Evolutionary conservation across 2,329 filamentous ascomycete species (phyloP), one percentile per base, ranked within the genome.

Genomic region (Endoconidiophora laricicola): DNA sequence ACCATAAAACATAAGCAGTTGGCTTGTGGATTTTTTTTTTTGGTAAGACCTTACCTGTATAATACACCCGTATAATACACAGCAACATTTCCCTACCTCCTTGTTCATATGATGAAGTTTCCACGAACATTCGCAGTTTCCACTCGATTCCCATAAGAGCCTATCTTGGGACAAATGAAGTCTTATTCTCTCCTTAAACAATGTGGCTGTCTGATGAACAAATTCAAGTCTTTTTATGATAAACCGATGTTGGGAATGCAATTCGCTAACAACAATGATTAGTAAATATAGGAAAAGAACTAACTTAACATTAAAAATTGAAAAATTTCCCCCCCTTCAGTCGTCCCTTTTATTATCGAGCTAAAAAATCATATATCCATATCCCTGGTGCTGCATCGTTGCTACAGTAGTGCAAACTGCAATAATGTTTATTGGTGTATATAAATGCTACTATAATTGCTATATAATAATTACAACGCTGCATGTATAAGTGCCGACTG

Each of bases 121-220:
- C 71, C 79, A 75, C 65, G 72, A 69, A 76, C 71, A 84, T 86
- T 87, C 81, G 82, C 82, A 86, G 82, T 86, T 86, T 86, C 78
- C 81, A 84, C 82, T 83, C 71, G 79, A 83, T 78, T 73, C 74
- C 72, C 72, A 67, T 64, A 64, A 18, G 77, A 81, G 79, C 78
- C 78, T 77, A 72, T 69, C 68, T 66, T 67, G 73, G 72, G 74
- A 73, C 69, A 79, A 61, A 80, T 83, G 80, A 83, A 73, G 72
- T 79, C 64, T 63, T 50, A 64, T 68, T 63, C 61, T 78, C 82
- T 83, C 78, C 78, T 83, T 83, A 33, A 40, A 33, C 43, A 52
- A 52, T 39, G 51, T 53, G 79, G 80, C 83, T 83, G 79, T 82
- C 78, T 81, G 76, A 81, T 56, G 58, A 59, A 33, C 29, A 62